A percentile compares a stretch with the other conserved stretches of the same genome.
These are phyloP conservation scores for Firmiana major DNA, from an alignment of 345 rosid species.

Conservation along the genomic window DNA sequence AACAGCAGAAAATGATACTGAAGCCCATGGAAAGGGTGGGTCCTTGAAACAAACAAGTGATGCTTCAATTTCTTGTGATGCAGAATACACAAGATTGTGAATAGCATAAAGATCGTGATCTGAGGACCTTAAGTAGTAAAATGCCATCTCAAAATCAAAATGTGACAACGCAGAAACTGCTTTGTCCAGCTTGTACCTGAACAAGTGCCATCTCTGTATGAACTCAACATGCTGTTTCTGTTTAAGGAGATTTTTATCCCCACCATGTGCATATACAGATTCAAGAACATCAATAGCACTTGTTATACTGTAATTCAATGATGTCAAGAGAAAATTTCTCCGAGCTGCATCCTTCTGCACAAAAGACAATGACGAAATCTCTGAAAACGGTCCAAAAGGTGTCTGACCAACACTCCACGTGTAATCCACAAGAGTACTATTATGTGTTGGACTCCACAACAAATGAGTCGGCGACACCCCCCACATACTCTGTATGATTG, in stretches of 20 bases:
- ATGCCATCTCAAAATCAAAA: conserved; percentile 79
- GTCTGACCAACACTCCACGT: conserved; percentile 98
- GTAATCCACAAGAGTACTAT: conserved; percentile 79
- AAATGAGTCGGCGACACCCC: conserved; percentile 94
- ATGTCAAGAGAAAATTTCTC: conserved; percentile 72
- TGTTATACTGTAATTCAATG: conserved; percentile 68
- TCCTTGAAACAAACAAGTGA: conserved; percentile 90
- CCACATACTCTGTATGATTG: conserved; percentile 98
- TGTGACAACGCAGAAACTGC: conserved; percentile 79
- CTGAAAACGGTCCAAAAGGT: conserved; percentile 97
- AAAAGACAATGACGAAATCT: conserved; percentile 65
- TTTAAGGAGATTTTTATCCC: conserved; percentile 68
- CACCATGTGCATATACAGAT: conserved; percentile 75
- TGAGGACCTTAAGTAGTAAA: conserved; percentile 72
- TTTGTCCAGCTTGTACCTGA: conserved; percentile 85
- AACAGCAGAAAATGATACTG: conserved; percentile 49
- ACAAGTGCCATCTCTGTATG: conserved; percentile 78
- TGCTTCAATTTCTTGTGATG: conserved; percentile 89
- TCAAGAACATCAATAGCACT: conserved; percentile 79
- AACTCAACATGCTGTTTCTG: conserved; percentile 59
- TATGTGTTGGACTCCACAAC: conserved; percentile 82
- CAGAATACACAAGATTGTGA: conserved; percentile 73
- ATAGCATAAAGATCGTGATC: conserved; percentile 78
- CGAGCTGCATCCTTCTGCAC: conserved; percentile 95
- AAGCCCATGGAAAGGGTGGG: conserved; percentile 88